Evolutionary conservation across 208 protist species (phyloP), one percentile per base, ranked within the genome.

Genomic region (Leishmania mexicana): DNA sequence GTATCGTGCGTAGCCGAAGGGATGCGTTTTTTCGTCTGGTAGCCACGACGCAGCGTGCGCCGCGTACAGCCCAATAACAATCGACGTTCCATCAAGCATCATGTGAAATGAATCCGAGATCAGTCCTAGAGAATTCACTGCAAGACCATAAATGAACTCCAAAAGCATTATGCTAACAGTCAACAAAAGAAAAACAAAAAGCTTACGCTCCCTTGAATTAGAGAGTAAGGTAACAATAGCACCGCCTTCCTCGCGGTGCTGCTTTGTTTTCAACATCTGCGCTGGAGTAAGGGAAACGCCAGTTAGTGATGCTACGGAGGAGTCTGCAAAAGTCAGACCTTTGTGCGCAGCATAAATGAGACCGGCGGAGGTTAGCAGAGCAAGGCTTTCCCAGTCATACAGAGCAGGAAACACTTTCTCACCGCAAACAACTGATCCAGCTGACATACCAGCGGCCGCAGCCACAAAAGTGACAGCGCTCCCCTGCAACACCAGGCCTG

Each of bases 51-150:
- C 95, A 10, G 99, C 97, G 80, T 98, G 94, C 10, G 92, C 89
- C 2, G 98, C 97, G 68, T 91, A 93, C 19, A 99, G 88, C 1
- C 96, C 98, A 83, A 99, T 97, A n/a, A 86, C 89, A 21, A 99
- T 87, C 0, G 98, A 99, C 15, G 92, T 92, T 11, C 92, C 98
- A 82, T 99, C 98, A 45, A 99, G 96, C 21, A 99, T 86, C 99
- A 99, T 99, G 87, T 99, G 99, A 80, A 99, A 99, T 7, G 95
- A 94, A 91, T 99, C 99, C 0, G 96, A 98, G 65, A 99, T 97
- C 5, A 99, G 83, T 28, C 98, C 98, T 0, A 97, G 71, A 38
- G 94, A 97, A 54, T 97, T 97, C 5, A 77, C 85, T 0, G 83
- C 76, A 70, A 96, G 54, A 40, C 94, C 96, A 86, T 97, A 97